Evolutionary conservation across 495 filamentous ascomycete genomes (phyloP).

Genomic region (Daldinia caldariorum): DNA sequence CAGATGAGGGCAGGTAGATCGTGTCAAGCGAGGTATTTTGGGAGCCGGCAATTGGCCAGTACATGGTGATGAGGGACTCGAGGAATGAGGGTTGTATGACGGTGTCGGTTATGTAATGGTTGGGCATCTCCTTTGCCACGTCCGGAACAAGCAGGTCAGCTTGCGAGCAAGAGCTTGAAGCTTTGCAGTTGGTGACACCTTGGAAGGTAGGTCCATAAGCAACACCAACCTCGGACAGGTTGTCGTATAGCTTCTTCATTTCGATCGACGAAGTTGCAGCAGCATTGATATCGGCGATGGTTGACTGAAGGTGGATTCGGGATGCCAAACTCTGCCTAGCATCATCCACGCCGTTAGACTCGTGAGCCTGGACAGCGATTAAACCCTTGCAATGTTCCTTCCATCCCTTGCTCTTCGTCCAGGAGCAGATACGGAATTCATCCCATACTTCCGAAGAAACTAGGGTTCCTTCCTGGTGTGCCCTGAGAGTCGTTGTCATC

Average conservation of each 20-base stretch:
- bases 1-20: conserved; percentile 56
- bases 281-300: conserved; percentile 41
- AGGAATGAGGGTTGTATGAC: conserved; percentile 64
- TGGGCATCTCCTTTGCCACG: conserved; percentile 63
- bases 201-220: conserved; percentile 58
- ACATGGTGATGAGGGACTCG: conserved; percentile 61
- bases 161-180: conserved; percentile 51
- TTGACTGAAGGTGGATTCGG: conserved; percentile 42
- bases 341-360: conserved; percentile 53
- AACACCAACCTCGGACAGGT: conserved; percentile 53
- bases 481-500: conserved; percentile 55
- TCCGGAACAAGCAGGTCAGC: conserved; percentile 60
- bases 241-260: conserved; percentile 50
- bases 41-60: conserved; percentile 55
- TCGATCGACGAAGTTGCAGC: conserved; percentile 40
- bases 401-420: conserved; percentile 57
- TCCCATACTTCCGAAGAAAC: conserved; percentile 54
- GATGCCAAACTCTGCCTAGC: conserved; percentile 44
- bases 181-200: conserved; percentile 54
- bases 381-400: conserved; percentile 59
- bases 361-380: conserved; percentile 48
- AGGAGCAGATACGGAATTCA: conserved; percentile 59
- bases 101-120: conserved; percentile 54
- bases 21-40: conserved; percentile 48
- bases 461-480: conserved; percentile 51